Base-by-base conservation (phyloP, 2,329 filamentous ascomycete species). In the Cladosporium sp. region DNA sequence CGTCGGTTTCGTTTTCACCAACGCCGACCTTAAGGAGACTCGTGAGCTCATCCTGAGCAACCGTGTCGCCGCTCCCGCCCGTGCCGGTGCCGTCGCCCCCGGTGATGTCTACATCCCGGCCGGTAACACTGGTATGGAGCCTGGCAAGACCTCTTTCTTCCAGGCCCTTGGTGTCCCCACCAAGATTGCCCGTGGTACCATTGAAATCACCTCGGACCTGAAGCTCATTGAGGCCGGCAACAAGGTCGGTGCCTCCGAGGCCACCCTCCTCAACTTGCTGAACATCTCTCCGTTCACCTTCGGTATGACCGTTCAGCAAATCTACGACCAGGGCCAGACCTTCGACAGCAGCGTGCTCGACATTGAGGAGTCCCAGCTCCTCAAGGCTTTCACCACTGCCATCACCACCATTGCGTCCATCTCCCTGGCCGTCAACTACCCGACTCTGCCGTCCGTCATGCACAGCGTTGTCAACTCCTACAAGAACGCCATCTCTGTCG, bases 121-220 rank as follows among this genome's bases (percentile, higher is more conserved):
- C 67, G 93, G 93, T 78, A 98, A 98, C 87, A 98, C 93, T 70
- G 93, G 93, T 80, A 98, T 98, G 93, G 93, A 98, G 78, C 95
- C 93, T 74, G 95, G 95, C 77, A 98, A 98, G 88, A 98, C 93
- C 72, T 97, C 93, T 74, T 98, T 98, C 90, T 98, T 98, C 91
- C 93, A 98, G 86, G 93, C 93, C 70, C 93, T 98, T 78, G 92
- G 92, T 89, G 90, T 98, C 74, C 93, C 93, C 73, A 98, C 93
- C 84, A 98, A 98, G 90, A 98, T 98, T 80, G 93, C 93, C 74
- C 93, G 93, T 95, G 95, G 93, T 95, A 98, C 93, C 79, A 98
- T 98, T 79, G 93, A 98, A 89, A 98, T 98, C 73, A 96, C 91
- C 61, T 81, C 85, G 69, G 93, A 98, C 73, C 82, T 98, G 69